Base-by-base conservation (phyloP, 805 yeast genomes). In the Myxozyma kluyveri region DNA sequence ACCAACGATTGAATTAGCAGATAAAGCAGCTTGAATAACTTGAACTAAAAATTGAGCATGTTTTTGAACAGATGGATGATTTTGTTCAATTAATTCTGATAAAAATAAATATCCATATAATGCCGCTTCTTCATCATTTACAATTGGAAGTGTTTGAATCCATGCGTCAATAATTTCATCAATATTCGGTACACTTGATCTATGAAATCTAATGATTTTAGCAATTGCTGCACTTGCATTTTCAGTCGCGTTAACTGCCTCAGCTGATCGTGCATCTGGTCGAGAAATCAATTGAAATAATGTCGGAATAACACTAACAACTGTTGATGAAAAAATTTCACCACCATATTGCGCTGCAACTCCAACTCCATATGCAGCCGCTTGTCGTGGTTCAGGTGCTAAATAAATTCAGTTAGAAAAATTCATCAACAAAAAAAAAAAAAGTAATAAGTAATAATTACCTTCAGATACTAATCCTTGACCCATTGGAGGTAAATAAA, bases 101-200 rank as follows among this genome's bases (percentile, higher is more conserved):
- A 90, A 73, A 66, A 88, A 90, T 61, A 77, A 75, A 71, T 88
- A 93, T 18, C 88, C 82, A 67, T 77, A 88, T 14, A 88, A 82
- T 3, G 97, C 97, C 3, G 95, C 95, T 60, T 86, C 93, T 38
- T 82, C 85, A 67, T 93, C 97, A 61, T 81, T 85, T 21, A 82
- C 69, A 38, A 91, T 78, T 21, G 98, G 99, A 60, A 93, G 78
- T 9, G 88, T 77, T 56, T 77, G 76, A 47, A 93, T 72, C 98
- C 98, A 93, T 54, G 78, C 84, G 27, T 75, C 77, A 44, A 87
- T 72, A 23, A 86, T 78, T 23, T 77, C 74, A 57, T 84, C 80
- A 14, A 63, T 63, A 3, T 66, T 63, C 27, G 89, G 83, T 45
- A 87, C 73, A 61, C 76, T 82, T 14, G 80, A 70, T 12, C 36